phyloP scores from a whole-genome alignment of 768 basidiomycete species.

The Antrodiella citrinella region DNA sequence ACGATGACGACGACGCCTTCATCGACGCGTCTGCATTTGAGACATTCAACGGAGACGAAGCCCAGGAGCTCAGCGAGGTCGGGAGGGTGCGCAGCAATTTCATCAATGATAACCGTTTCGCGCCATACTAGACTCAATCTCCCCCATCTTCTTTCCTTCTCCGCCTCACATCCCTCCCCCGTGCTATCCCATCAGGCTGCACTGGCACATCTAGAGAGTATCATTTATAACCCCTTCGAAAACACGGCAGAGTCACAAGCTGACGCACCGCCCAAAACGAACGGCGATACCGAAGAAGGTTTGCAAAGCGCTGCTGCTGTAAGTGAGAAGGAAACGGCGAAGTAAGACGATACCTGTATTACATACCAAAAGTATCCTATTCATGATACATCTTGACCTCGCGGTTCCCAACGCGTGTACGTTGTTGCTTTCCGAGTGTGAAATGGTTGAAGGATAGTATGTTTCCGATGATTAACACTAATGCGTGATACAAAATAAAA shows the following conservation, averaged over 20 bases:
- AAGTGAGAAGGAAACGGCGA: no score
- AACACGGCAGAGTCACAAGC: constrained; percentile 5
- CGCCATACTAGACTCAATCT: constrained; percentile 76
- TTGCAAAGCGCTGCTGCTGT: no score
- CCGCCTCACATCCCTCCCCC: constrained; percentile 12
- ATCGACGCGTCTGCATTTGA: constrained; percentile 40
- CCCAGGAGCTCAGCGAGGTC: constrained; percentile 74
- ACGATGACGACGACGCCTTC: constrained; percentile 41
- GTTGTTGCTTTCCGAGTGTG: no score
- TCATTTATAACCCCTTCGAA: constrained; percentile 53
- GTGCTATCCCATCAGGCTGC: constrained; percentile 49
- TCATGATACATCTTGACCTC: no score
- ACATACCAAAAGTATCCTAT: no score
- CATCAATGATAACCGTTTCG: constrained; percentile 64
- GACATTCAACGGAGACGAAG: constrained; percentile 52
- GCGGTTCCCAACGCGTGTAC: no score
- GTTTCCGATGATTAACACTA: no score
- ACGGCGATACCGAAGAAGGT: constrained; percentile 9
- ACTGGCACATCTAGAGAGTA: constrained; percentile 74
- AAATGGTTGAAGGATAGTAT: no score
- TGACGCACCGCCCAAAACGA: constrained; percentile 5
- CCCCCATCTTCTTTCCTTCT: constrained; percentile 20
- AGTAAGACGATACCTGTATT: no score
- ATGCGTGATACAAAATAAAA: no score
- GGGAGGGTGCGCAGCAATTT: constrained; percentile 94